Conservation (phyloP, 768 basidiomycete genomes). For the Boletus rex-veris region DNA sequence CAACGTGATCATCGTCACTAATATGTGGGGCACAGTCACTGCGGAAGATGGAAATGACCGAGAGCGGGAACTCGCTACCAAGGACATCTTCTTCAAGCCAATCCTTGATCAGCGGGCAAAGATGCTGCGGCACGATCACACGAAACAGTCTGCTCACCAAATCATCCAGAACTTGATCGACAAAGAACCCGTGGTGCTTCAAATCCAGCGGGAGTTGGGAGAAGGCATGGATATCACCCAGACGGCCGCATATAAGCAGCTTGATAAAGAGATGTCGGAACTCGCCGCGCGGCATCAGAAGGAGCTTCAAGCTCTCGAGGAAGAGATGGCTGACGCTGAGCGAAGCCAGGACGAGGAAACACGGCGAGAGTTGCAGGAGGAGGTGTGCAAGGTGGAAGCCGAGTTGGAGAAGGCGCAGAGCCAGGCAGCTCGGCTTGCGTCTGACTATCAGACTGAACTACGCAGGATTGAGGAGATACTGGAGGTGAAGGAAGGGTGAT, state of each 20-base stretch:
- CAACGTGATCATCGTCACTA: slow-evolving; percentile 52
- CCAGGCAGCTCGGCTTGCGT: slow-evolving; percentile 29
- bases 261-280: slow-evolving; percentile 47
- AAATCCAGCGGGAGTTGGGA: slow-evolving; percentile 54
- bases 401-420: slow-evolving; percentile 29
- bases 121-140: slow-evolving; percentile 42
- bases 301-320: slow-evolving; percentile 45
- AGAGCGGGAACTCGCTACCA: slow-evolving; percentile 42
- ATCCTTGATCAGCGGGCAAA: slow-evolving; percentile 45
- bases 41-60: slow-evolving; percentile 36
- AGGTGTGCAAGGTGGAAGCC: slow-evolving; percentile 30
- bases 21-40: slow-evolving; percentile 47
- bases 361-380: slow-evolving; percentile 43
- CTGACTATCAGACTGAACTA: slow-evolving; percentile 33
- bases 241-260: slow-evolving; percentile 51
- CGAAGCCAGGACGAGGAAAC: slow-evolving; percentile 45
- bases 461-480: slow-evolving; percentile 34
- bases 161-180: slow-evolving; percentile 43
- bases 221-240: slow-evolving; percentile 47
- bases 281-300: slow-evolving; percentile 43
- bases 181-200: slow-evolving; percentile 41
- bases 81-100: slow-evolving; percentile 47
- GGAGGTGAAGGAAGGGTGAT: slow-evolving; percentile 30
- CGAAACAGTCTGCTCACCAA: slow-evolving; percentile 40
- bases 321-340: slow-evolving; percentile 47